Percentiles rank a stretch among this genome's conserved stretches.
These are phyloP conservation scores for Pilobolus umbonatus DNA, from an alignment of 192 early-diverging fungal genomes.

Conservation along the genomic window DNA sequence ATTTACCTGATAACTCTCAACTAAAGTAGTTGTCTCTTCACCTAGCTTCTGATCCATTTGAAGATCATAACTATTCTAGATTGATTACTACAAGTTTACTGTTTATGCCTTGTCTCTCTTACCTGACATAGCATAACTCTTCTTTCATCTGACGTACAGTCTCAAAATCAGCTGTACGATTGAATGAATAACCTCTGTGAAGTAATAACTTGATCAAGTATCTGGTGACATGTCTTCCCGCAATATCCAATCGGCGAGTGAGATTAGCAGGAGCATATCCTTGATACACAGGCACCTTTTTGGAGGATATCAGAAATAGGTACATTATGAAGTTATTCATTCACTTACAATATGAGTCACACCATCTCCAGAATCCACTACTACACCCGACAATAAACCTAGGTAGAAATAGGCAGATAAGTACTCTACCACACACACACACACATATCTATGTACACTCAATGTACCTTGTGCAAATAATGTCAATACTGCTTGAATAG, in stretches of 20 bases:
- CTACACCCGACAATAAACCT: conserved; percentile 92
- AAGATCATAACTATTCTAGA: conserved; percentile 77
- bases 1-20: conserved; percentile 86
- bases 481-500: conserved; percentile 96
- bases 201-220: conserved; percentile 96
- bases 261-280: conserved; percentile 89
- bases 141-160: conserved; percentile 98
- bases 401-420: too few relatives aligned
- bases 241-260: conserved; percentile 88
- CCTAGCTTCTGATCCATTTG: conserved; percentile 92
- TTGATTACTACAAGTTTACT: not conserved
- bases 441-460: too few relatives aligned
- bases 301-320: not conserved
- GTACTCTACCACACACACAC: too few relatives aligned
- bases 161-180: conserved; percentile 97
- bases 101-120: conserved; percentile 3
- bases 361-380: conserved; percentile 98
- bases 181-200: conserved; percentile 93
- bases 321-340: not conserved
- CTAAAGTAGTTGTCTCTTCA: conserved; percentile 93
- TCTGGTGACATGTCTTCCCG: conserved; percentile 91
- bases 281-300: conserved; percentile 86
- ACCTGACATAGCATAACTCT: conserved; percentile 96
- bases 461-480: conserved; percentile 96
- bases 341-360: conserved; percentile 87